Evolutionary conservation across 164 flowering plant species (phyloP).

Genomic region (Taxillus chinensis): DNA sequence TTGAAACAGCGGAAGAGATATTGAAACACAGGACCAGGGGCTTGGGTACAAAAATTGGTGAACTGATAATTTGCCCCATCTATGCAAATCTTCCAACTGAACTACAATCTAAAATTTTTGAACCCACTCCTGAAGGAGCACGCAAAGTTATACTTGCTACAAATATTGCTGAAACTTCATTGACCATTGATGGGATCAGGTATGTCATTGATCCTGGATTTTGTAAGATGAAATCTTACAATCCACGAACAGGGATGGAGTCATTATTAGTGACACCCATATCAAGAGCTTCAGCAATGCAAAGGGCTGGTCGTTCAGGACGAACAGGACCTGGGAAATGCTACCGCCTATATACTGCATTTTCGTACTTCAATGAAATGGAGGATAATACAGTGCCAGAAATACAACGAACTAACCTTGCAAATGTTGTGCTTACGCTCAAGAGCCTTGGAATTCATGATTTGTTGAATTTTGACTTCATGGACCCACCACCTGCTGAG

Average conservation of each 20-base stretch:
- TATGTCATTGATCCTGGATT: conserved; percentile 96
- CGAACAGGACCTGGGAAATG: conserved; percentile 96
- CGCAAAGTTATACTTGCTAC: conserved; percentile 91
- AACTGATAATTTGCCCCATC: conserved; percentile 90
- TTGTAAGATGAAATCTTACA: conserved; percentile 79
- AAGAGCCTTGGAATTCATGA: conserved; percentile 95
- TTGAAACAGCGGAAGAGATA: conserved; percentile 87
- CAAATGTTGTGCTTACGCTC: conserved; percentile 79
- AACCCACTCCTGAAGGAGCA: conserved; percentile 93
- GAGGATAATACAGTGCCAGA: conserved; percentile 91
- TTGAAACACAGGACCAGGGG: conserved; percentile 84
- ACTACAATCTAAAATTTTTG: conserved; percentile 89
- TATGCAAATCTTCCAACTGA: conserved; percentile 98
- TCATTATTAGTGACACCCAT: conserved; percentile 72
- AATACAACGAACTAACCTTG: conserved; percentile 88
- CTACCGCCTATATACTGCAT: conserved; percentile 74
- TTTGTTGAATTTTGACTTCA: conserved; percentile 75
- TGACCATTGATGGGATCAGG: conserved; percentile 89
- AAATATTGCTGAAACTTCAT: conserved; percentile 87
- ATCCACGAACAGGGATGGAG: conserved; percentile 95
- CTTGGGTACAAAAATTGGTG: conserved; percentile 83
- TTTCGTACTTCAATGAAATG: conserved; percentile 62
- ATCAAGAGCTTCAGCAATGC: conserved; percentile 91
- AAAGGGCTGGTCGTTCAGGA: conserved; percentile 92
- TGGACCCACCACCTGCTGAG: conserved; percentile 96